A percentile compares a stretch with the other conserved stretches of the same genome.
Conservation (phyloP, 805 yeast genomes). For the Millerozyma acaciae region DNA sequence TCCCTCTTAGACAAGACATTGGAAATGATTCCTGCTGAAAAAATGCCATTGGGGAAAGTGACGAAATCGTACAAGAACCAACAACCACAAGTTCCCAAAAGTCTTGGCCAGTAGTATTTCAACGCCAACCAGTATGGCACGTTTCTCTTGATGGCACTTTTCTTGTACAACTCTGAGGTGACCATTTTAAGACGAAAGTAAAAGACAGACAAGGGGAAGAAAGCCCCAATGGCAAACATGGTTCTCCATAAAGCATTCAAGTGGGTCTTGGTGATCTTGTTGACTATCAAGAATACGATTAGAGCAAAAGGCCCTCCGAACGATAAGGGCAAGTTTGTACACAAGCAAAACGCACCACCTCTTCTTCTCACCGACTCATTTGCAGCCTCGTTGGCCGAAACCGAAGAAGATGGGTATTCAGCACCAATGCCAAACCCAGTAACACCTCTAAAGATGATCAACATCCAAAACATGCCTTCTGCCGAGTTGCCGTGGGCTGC, state of each 20-base stretch:
- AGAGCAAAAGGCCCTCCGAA: slow-evolving; percentile 79
- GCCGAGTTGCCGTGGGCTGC: slow-evolving; percentile 59
- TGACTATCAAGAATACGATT: slow-evolving; percentile 63
- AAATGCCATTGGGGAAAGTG: slow-evolving; percentile 75
- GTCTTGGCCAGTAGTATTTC: slow-evolving; percentile 63
- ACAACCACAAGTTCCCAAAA: slow-evolving; percentile 67
- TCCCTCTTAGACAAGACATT: slow-evolving; percentile 35
- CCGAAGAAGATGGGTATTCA: slow-evolving; percentile 68
- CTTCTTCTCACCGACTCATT: slow-evolving; percentile 61
- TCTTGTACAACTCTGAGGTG: slow-evolving; percentile 59
- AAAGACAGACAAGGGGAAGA: slow-evolving; percentile 70
- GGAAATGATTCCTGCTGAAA: slow-evolving; percentile 55
- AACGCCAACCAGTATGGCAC: slow-evolving; percentile 55
- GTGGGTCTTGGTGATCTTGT: slow-evolving; percentile 49
- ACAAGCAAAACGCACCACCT: slow-evolving; percentile 62
- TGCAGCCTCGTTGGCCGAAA: slow-evolving; percentile 69
- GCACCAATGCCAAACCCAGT: slow-evolving; percentile 81
- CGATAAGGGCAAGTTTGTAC: slow-evolving; percentile 69
- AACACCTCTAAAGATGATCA: slow-evolving; percentile 68
- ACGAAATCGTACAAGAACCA: slow-evolving; percentile 84
- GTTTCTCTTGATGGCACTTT: slow-evolving; percentile 54
- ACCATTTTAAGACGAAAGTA: slow-evolving; percentile 70
- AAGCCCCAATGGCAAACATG: slow-evolving; percentile 59
- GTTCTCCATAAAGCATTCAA: slow-evolving; percentile 63
- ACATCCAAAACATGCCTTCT: slow-evolving; percentile 75